A percentile compares a stretch with the other conserved stretches of the same genome.
Evolutionary conservation across 345 rosid genomes (phyloP).

Genomic region (Capsella bursapastoris): DNA sequence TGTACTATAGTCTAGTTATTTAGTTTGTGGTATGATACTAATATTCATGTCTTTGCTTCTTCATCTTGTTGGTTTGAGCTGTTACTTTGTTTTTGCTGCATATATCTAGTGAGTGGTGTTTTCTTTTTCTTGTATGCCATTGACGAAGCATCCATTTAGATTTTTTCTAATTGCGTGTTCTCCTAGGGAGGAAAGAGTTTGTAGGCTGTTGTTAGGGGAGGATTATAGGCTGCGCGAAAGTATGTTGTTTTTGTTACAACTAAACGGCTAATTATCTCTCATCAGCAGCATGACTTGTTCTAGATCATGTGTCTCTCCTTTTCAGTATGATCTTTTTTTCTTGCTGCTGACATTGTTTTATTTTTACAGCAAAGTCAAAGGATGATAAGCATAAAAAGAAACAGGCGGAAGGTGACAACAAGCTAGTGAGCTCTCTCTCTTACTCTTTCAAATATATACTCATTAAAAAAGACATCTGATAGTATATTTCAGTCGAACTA

Average conservation of each 20-base stretch:
- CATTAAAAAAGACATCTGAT: neutral
- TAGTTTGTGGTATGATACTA: neutral
- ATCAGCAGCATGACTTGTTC: slow-evolving; percentile 11
- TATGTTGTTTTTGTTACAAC: neutral
- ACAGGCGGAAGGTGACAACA: slow-evolving; percentile 49
- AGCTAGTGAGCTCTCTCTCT: slow-evolving; percentile 50
- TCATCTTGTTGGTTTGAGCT: slow-evolving; percentile 26
- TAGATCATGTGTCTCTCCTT: neutral
- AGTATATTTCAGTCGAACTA: neutral
- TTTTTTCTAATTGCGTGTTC: neutral
- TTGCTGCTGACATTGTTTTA: neutral
- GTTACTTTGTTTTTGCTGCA: slow-evolving; percentile 12
- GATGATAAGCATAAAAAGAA: slow-evolving; percentile 69
- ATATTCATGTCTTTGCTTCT: slow-evolving; percentile 8
- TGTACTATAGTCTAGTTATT: neutral
- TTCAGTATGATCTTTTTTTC: neutral
- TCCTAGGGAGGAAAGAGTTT: neutral
- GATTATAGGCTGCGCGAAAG: neutral
- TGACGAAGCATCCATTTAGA: neutral
- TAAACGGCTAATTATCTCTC: neutral
- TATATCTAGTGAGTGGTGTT: neutral
- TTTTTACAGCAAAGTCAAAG: slow-evolving; percentile 69
- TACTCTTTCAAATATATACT: neutral
- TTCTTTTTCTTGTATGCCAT: slow-evolving; percentile 9
- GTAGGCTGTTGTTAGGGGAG: slow-evolving; percentile 9